phyloP scores from a whole-genome alignment of 805 yeast genomes.

The Candida odintsovae region DNA sequence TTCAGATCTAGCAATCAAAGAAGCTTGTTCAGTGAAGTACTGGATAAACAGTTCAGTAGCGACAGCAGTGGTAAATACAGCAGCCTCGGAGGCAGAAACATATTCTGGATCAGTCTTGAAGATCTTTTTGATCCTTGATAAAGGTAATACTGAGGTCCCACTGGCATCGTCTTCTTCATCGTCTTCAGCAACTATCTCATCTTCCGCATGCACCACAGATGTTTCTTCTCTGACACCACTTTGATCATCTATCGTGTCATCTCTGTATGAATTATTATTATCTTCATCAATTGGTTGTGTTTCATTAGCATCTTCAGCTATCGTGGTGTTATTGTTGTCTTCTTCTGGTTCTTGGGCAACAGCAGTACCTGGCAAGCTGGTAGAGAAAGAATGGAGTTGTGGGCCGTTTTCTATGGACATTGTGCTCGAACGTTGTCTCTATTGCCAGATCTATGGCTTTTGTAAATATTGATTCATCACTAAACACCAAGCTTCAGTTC shows the following conservation, averaged over 20 bases:
- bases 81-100: constrained; percentile 57
- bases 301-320: constrained; percentile 13
- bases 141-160: constrained; percentile 43
- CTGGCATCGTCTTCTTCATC: constrained; percentile 25
- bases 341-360: constrained; percentile 1
- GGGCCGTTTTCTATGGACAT: constrained; percentile 12
- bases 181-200: constrained; percentile 8
- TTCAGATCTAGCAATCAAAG: constrained; percentile 55
- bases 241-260: constrained; percentile 1
- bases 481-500: too few species aligned
- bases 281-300: constrained; percentile 11
- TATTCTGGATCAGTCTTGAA: constrained; percentile 75
- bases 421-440: not conserved
- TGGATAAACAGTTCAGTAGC: constrained; percentile 74
- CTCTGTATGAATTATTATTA: constrained; percentile 4
- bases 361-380: constrained; percentile 1
- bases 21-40: constrained; percentile 66
- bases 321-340: constrained; percentile 7
- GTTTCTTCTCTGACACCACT: not conserved
- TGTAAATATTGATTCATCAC: not conserved
- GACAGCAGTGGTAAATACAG: constrained; percentile 70
- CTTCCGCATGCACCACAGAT: not conserved
- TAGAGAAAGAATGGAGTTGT: constrained; percentile 17
- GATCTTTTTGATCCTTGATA: constrained; percentile 64
- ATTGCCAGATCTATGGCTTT: not conserved